Base-by-base conservation (phyloP, 768 basidiomycete genomes). In the Russula lepida region DNA sequence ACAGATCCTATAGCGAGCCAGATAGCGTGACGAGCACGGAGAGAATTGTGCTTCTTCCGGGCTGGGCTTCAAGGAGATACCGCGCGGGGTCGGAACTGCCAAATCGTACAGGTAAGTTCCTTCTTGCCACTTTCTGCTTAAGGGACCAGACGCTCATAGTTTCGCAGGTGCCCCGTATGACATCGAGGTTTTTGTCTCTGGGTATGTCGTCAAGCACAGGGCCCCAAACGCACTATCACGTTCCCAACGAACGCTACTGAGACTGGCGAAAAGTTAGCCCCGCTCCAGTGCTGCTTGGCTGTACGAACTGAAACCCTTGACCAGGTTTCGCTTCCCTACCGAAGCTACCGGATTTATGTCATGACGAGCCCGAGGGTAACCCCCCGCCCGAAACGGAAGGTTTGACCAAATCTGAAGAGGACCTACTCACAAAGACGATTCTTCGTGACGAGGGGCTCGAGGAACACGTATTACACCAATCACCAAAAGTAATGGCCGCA, bases 201-300 rank as follows among this genome's bases (percentile, higher is more conserved):
- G 92, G 0, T 91, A 84, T 66, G 90, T 87, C 0, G 78, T 84
- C 17, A 81, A 77, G 51, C 75, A 82, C 46, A 79, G 82, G 46
- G 76, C 81, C 1, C 77, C 82, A 2, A 85, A 85, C 56, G 74
- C 78, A 47, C 79, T 84, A 1, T 85, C 84, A 58, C 84, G 91
- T 5, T 82, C 89, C 1, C 91, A 93, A 62, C 79, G 81, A 15
- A 83, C 89, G 1, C 88, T 95, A 66, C 76, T 93, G 41, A 79
- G 79, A 13, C 70, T 94, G 35, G 93, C 92, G 11, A 90, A 86
- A 79, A 78, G 92, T 91, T 70, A 58, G 67, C 28, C 19, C 30
- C 41, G 43, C 44, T 55, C 32, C 15, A 9, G 11, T 56, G 27
- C 49, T 21, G 15, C 4, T 39, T 33, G 21, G 1, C 27, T 1